Percentiles rank a stretch among this genome's conserved stretches.
These are phyloP conservation scores for Phtheirospermum japonicum DNA, from an alignment of 257 asterid species.

Conservation along the genomic window DNA sequence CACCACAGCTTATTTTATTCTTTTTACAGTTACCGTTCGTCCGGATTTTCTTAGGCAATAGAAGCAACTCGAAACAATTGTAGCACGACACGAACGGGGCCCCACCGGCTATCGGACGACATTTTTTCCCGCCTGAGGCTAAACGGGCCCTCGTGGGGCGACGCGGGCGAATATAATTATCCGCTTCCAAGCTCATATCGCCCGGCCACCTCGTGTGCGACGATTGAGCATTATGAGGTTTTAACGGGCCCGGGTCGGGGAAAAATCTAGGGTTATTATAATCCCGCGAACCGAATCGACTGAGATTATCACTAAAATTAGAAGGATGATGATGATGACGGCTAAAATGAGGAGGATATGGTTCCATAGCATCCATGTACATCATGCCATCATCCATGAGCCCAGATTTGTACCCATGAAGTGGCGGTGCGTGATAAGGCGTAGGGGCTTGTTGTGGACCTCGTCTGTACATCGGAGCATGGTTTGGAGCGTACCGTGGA, in stretches of 20 bases:
- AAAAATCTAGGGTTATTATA: conserved; percentile 29
- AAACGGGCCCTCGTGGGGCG: conserved; percentile 41
- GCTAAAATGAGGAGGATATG: conserved; percentile 37
- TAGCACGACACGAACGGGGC: conserved; percentile 81
- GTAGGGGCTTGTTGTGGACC: conserved; percentile 36
- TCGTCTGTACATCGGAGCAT: conserved; percentile 28
- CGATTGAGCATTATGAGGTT: conserved; percentile 37
- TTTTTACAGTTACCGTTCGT: conserved; percentile 25
- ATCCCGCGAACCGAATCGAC: conserved; percentile 35
- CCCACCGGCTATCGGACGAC: conserved; percentile 75
- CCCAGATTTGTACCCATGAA: conserved; percentile 39
- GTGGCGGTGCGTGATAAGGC: conserved; percentile 21
- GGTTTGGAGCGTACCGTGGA: conserved; percentile 33
- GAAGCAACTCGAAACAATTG: conserved; percentile 64
- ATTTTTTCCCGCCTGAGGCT: conserved; percentile 35
- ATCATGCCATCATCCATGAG: conserved; percentile 37
- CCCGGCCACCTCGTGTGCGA: conserved; percentile 49
- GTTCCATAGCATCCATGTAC: conserved; percentile 41
- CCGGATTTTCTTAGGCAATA: conserved; percentile 53
- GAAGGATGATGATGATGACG: conserved; percentile 72
- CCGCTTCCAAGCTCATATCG: conserved; percentile 55
- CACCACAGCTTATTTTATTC: conserved; percentile 67
- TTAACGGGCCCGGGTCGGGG: conserved; percentile 32
- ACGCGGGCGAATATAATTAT: conserved; percentile 32
- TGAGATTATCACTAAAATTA: conserved; percentile 31